Evolutionary conservation across 805 yeast genomes (phyloP).

Genomic region (Candida manassasensis): DNA sequence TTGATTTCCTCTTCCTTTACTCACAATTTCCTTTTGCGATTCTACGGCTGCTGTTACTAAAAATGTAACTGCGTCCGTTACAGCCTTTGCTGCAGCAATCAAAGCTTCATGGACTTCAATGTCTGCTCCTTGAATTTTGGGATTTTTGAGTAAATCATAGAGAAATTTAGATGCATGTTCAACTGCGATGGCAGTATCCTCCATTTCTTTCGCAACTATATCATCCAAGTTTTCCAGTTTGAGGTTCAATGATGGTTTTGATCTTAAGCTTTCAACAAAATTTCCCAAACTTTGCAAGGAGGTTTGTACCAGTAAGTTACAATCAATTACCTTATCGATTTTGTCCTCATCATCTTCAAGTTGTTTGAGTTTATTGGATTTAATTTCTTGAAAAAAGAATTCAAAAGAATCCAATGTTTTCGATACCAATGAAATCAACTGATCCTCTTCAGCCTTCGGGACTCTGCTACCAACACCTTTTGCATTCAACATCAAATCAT

Average conservation of each 20-base stretch:
- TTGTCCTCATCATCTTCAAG: conserved; percentile 56
- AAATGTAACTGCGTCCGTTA: conserved; percentile 70
- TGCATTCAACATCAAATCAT: conserved; percentile 59
- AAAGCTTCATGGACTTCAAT: conserved; percentile 72
- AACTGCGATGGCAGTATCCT: conserved; percentile 66
- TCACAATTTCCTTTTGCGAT: conserved; percentile 77
- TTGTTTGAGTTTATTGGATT: conserved; percentile 47
- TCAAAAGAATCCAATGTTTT: conserved; percentile 59
- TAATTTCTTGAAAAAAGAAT: conserved; percentile 54
- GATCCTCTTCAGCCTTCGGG: conserved; percentile 51
- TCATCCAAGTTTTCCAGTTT: conserved; percentile 56
- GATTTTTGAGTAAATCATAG: conserved; percentile 47
- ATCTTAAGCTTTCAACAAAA: conserved; percentile 51
- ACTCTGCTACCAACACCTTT: conserved; percentile 64
- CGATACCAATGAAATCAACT: conserved; percentile 44
- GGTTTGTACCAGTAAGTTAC: conserved; percentile 72
- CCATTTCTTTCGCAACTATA: conserved; percentile 69
- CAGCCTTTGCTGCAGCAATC: conserved; percentile 71
- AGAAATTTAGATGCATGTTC: conserved; percentile 60
- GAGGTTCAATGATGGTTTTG: conserved; percentile 24
- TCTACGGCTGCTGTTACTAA: conserved; percentile 73
- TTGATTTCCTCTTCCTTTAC: conserved; percentile 60
- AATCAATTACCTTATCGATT: conserved; percentile 71
- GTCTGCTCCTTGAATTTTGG: conserved; percentile 51
- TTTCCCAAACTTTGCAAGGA: conserved; percentile 54